Evolutionary conservation across 2,329 filamentous ascomycete species (phyloP), one percentile per base, ranked within the genome.

Genomic region (Fusarium sp.): DNA sequence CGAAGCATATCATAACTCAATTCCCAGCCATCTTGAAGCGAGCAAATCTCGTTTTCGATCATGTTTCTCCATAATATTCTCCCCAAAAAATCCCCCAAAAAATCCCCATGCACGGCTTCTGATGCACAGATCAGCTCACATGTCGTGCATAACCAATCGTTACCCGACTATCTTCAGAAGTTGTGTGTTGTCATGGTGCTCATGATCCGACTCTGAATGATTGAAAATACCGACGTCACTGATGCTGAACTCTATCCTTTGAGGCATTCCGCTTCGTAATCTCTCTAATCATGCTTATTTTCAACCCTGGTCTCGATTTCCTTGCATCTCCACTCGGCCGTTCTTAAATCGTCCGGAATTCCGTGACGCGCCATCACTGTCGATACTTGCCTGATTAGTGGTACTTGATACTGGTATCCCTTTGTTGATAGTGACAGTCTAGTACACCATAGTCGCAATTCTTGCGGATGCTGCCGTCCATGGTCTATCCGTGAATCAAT

Each of bases 381-480:
- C 65, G 72, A 76, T 76, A 62, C 68, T 61, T 76, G 49, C 72
- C 74, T 55, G 18, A 62, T 70, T 45, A 29, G 61, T 49, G 22
- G 17, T 27, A 17, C 36, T 55, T 18, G 18, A 22, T 9, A 22
- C 47, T 68, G 33, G 33, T 27, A 57, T 57, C 39, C 22, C 55
- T 38, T 60, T 58, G 33, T 53, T 15, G 49, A 39, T n/a, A 15
- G 18, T n/a, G 25, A 62, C 35, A 36, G 31, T 60, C 33, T 42
- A 53, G 22, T 38, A 52, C 13, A 57, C 11, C 25, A 60, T 46
- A 15, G 62, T 41, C 27, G 58, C 54, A 13, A 17, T 45, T 49
- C 35, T 46, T 55, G 36, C 62, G 70, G 68, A 61, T 71, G 62
- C 38, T 64, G 58, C 70, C 68, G 62, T 45, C 44, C 29, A 69